A percentile compares a stretch with the other conserved stretches of the same genome.
These are phyloP conservation scores for Phalaenopsis hybrid DNA, from an alignment of 116 monocot genomes.

Conservation along the genomic window DNA sequence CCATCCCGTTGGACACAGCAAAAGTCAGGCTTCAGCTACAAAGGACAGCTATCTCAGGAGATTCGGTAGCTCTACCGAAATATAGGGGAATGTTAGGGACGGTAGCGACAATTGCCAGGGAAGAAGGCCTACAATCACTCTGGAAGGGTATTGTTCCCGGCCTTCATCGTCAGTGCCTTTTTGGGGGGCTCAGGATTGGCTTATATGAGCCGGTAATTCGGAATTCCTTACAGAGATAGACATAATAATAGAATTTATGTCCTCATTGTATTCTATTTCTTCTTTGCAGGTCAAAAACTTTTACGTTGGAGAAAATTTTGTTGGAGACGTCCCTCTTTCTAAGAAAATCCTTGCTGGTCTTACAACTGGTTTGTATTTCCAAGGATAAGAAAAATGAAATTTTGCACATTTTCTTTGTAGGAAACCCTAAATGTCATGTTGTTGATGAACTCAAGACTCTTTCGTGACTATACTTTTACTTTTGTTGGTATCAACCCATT, in stretches of 20 bases:
- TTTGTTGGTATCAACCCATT: neutral
- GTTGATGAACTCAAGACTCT: neutral
- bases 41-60: slow-evolving; percentile 43
- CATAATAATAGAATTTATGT: neutral
- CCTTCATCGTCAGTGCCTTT: slow-evolving; percentile 83
- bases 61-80: slow-evolving; percentile 34
- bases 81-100: slow-evolving; percentile 87
- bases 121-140: slow-evolving; percentile 77
- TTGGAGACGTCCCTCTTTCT: slow-evolving; percentile 65
- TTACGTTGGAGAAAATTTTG: slow-evolving; percentile 71
- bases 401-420: neutral
- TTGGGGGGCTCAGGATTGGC: slow-evolving; percentile 78
- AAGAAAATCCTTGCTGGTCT: slow-evolving; percentile 93
- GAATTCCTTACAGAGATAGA: neutral
- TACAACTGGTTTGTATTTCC: slow-evolving; percentile 55
- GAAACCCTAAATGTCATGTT: neutral
- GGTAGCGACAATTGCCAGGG: slow-evolving; percentile 72
- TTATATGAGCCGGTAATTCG: slow-evolving; percentile 78
- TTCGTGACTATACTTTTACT: neutral
- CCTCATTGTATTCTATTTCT: slow-evolving; percentile 2
- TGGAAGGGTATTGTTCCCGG: slow-evolving; percentile 96
- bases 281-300: slow-evolving; percentile 64
- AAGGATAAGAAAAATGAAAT: neutral
- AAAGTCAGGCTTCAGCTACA: slow-evolving; percentile 99
- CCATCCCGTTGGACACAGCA: slow-evolving; percentile 94